Evolutionary conservation across 176 grass and related monocot genomes (phyloP), one percentile per base, ranked within the genome.

Genomic region (Aegilops umbellulata): DNA sequence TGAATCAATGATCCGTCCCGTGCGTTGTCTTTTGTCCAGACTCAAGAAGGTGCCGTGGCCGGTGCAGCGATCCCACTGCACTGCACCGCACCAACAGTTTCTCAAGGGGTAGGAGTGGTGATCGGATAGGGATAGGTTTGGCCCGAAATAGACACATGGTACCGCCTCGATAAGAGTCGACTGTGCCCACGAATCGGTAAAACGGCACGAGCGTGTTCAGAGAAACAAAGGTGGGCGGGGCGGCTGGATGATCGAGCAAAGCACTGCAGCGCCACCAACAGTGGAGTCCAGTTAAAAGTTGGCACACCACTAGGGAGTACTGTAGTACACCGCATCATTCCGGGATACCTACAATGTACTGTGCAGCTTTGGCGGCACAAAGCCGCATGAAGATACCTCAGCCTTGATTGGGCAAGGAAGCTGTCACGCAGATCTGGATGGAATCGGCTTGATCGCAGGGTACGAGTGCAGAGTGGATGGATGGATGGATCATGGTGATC

Each of bases 211-310:
- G 86, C 86, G 46, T 9, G 20, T 58, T 22, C 4, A 7, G 1
- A 51, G 15, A 17, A 51, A 58, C 55, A 58, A 9, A 58, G 5
- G 55, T 58, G 55, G 17, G 51, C 51, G 20, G 51, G 17, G 20
- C 51, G 51, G 51, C 51, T 7, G 72, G 42, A 16, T 86, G 78
- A 82, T 61, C 0, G 41, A 63, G 72, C 81, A 51, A 72, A 62
- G 72, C 83, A 90, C 83, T 72, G 30, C 88, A 9, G 10, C 69
- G 24, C 8, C 41, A 42, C 8, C 41, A 64, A 22, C 36, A 82
- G 78, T 77, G 83, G 78, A 72, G 5, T 65, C 63, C 88, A 82
- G 53, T 24, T 70, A 82, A 85, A 86, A 64, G 83, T 71, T 3
- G 47, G 80, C 60, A 26, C 76, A 2, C 49, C 16, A 53, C 49